Evolutionary conservation across 2,329 filamentous ascomycete species (phyloP), one percentile per base, ranked within the genome.

Genomic region (Cordyceps fumosorosea): DNA sequence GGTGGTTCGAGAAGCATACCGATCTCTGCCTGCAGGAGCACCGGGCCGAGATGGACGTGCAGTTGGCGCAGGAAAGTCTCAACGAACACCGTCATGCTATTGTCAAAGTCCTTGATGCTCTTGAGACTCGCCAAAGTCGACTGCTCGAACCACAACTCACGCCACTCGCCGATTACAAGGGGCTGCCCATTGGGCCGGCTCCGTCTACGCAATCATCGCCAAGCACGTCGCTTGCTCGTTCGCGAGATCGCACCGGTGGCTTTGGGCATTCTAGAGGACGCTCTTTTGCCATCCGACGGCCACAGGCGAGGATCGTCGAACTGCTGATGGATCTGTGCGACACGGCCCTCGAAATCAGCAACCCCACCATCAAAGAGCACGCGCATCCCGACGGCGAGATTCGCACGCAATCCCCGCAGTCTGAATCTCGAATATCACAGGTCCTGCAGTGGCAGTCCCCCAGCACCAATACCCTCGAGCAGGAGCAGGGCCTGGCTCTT

Each of bases 1-100:
- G 95, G 95, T 99, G 95, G 96, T 99, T 99, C 69, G 95, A 99
- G 76, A 99, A 98, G 75, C 95, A 99, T 73, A 96, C 93, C 2
- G 96, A 99, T 69, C 79, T 98, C 22, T 99, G 95, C 71, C 80
- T 97, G 61, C 93, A 98, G 72, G 95, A 99, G 73, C 95, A 99
- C 72, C 88, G 90, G 57, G 93, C 95, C 0, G 95, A 99, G 73
- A 96, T 97, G 90, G 93, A 98, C 69, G 92, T 99, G 4, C 93
- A 99, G 72, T 89, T 98, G 81, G 87, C 93, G 6, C 95, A 99
- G 71, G 95, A 99, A 71, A 91, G 86, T 65, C 79, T 99, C 55
- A 89, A 88, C 7, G 95, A 99, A 71, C 95, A 99, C 75, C 89
- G 95, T 6, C 93, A 96, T 74, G 84, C 90, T 45, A 96, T 99